Percentiles rank a stretch among this genome's conserved stretches.
phyloP scores from a whole-genome alignment of 768 basidiomycete genomes.

The Heimioporus sp. region DNA sequence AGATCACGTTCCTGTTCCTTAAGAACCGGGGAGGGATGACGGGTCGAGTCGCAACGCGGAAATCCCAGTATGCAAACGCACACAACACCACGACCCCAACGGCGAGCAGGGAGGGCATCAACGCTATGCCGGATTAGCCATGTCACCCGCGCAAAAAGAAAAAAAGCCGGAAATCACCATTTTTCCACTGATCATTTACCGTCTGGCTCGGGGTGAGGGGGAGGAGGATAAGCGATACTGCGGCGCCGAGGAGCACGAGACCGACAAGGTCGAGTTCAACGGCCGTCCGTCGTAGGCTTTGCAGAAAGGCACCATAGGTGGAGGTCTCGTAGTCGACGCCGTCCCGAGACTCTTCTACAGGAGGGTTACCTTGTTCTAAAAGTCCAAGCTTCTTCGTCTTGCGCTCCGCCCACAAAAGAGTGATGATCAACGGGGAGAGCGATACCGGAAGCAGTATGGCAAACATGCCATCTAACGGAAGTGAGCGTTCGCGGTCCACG shows the following conservation, averaged over 20 bases:
- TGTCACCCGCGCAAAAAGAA: not conserved
- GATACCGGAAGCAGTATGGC: constrained; percentile 52
- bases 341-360: not conserved
- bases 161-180: constrained; percentile 30
- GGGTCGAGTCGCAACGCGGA: constrained; percentile 52
- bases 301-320: not conserved
- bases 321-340: no score
- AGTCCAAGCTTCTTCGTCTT: constrained; percentile 42
- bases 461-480: constrained; percentile 50
- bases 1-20: constrained; percentile 54
- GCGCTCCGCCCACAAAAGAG: constrained; percentile 53
- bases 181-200: constrained; percentile 33
- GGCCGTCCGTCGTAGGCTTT: constrained; percentile 17
- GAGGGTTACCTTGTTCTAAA: constrained; percentile 9
- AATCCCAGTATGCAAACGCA: constrained; percentile 45
- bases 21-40: constrained; percentile 62
- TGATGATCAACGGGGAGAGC: constrained; percentile 50
- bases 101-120: constrained; percentile 51
- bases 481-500: not conserved
- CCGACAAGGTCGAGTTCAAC: constrained; percentile 49
- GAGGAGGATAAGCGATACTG: constrained; percentile 50
- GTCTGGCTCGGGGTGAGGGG: constrained; percentile 49
- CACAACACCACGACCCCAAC: constrained; percentile 45
- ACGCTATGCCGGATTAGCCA: constrained; percentile 33
- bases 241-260: constrained; percentile 47